Evolutionary conservation across 2,329 filamentous ascomycete species (phyloP).

Genomic region (Amauroascus niger): DNA sequence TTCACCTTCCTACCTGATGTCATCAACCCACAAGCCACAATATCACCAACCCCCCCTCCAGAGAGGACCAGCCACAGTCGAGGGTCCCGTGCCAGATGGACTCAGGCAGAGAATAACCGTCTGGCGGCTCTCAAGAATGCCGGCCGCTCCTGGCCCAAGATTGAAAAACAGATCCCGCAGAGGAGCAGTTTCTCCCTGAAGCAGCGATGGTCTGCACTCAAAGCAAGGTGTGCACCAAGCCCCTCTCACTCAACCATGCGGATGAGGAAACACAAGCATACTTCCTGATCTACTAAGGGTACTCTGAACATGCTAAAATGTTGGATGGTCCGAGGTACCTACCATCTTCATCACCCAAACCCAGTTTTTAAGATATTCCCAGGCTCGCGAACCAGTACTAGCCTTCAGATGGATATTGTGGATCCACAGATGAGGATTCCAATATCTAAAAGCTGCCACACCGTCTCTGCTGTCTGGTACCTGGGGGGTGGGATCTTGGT

Average conservation of each 20-base stretch:
- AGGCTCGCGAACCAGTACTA: slow-evolving; percentile 3
- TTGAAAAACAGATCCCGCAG: not conserved
- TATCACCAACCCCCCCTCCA: not conserved
- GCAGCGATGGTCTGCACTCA: not conserved
- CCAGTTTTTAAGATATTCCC: not conserved
- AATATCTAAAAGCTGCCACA: slow-evolving; percentile 1
- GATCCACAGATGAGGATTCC: not conserved
- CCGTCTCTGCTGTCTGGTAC: not conserved
- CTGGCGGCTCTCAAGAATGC: not conserved
- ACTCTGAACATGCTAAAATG: not conserved
- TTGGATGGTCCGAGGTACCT: not conserved
- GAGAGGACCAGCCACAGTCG: not conserved
- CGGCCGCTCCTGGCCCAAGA: not conserved
- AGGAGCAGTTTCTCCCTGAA: not conserved
- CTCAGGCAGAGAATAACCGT: not conserved
- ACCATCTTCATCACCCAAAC: slow-evolving; percentile 1
- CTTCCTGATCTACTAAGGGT: slow-evolving; percentile 1
- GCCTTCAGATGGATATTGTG: slow-evolving; percentile 2
- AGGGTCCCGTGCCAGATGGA: not conserved
- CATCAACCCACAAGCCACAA: not conserved
- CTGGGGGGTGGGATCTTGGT: not conserved
- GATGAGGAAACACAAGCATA: slow-evolving; percentile 5
- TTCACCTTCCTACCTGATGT: not conserved
- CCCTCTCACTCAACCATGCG: not conserved
- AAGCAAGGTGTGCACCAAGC: not conserved